Conservation (phyloP, 768 basidiomycete species). For the Tulasnella sp. region DNA sequence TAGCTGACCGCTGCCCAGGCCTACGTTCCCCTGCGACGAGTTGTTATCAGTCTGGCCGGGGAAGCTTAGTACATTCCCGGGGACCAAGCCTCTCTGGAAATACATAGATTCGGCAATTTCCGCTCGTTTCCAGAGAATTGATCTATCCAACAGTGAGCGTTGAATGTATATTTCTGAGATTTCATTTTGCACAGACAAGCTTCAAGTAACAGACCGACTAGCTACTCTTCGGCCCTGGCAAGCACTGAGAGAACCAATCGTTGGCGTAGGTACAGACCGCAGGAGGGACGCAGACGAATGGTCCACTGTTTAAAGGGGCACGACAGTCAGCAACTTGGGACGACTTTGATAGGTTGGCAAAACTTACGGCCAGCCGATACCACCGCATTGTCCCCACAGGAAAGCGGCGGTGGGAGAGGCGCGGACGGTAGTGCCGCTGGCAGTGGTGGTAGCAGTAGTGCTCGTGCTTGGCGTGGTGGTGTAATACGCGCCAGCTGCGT, state of each 20-base stretch:
- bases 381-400: background rate
- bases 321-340: constrained; percentile 4
- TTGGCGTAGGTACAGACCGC: constrained; percentile 10
- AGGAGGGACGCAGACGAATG: constrained; percentile 21
- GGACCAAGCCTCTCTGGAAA: too few relatives aligned
- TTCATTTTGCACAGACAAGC: background rate
- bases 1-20: too few relatives aligned
- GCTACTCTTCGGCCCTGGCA: background rate
- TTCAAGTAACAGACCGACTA: background rate
- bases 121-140: too few relatives aligned
- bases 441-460: too few relatives aligned
- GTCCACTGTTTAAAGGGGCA: constrained; percentile 25
- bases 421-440: too few relatives aligned
- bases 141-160: background rate
- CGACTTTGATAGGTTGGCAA: too few relatives aligned
- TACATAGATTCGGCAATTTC: too few relatives aligned
- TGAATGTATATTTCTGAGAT: background rate
- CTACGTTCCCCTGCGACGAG: too few relatives aligned
- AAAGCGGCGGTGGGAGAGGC: too few relatives aligned
- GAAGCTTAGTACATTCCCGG: too few relatives aligned
- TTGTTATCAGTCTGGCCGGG: too few relatives aligned
- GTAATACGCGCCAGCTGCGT: constrained; percentile 39
- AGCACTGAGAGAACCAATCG: constrained; percentile 27
- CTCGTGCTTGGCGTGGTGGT: too few relatives aligned
- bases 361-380: background rate